Conservation (phyloP, 352 stramenopile genomes). For the Phytopythium montanum region DNA sequence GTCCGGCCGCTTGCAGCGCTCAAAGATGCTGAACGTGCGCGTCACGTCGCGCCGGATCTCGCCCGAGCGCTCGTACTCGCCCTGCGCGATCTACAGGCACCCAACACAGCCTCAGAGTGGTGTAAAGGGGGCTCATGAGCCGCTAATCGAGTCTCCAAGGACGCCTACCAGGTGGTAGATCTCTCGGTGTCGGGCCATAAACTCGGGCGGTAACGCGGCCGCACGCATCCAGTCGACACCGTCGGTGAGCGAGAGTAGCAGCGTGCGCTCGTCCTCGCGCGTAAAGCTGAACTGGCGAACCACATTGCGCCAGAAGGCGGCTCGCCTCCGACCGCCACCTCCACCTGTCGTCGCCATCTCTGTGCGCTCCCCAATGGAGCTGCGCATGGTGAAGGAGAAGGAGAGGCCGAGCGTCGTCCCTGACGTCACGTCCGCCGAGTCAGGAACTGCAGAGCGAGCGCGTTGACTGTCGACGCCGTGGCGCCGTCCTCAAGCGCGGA, state of each 20-base stretch:
- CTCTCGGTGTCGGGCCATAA: slow-evolving; percentile 69
- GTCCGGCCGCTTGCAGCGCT: slow-evolving; percentile 33
- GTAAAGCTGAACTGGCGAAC: slow-evolving; percentile 81
- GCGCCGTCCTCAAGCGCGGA: not conserved
- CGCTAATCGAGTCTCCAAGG: too few species aligned
- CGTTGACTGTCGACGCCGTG: not conserved
- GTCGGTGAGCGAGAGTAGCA: slow-evolving; percentile 61
- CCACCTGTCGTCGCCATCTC: too few species aligned
- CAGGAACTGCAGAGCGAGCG: not conserved
- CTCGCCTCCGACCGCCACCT: slow-evolving; percentile 11
- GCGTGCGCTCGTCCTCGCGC: slow-evolving; percentile 49
- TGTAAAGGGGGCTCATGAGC: not conserved
- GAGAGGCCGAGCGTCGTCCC: too few species aligned
- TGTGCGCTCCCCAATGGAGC: too few species aligned
- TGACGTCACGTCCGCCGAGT: too few species aligned
- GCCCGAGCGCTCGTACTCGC: slow-evolving; percentile 64
- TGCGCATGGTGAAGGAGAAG: too few species aligned
- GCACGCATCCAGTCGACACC: slow-evolving; percentile 69
- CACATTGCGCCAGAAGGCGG: slow-evolving; percentile 72
- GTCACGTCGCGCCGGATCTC: slow-evolving; percentile 79
- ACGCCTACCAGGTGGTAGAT: slow-evolving; percentile 63
- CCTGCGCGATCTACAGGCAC: slow-evolving; percentile 36
- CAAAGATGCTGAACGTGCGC: slow-evolving; percentile 86
- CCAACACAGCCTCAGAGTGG: not conserved
- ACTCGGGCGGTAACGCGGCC: slow-evolving; percentile 35